Evolutionary conservation across 495 filamentous ascomycete species (phyloP), one percentile per base, ranked within the genome.

Genomic region (Penicillium chermesinum): DNA sequence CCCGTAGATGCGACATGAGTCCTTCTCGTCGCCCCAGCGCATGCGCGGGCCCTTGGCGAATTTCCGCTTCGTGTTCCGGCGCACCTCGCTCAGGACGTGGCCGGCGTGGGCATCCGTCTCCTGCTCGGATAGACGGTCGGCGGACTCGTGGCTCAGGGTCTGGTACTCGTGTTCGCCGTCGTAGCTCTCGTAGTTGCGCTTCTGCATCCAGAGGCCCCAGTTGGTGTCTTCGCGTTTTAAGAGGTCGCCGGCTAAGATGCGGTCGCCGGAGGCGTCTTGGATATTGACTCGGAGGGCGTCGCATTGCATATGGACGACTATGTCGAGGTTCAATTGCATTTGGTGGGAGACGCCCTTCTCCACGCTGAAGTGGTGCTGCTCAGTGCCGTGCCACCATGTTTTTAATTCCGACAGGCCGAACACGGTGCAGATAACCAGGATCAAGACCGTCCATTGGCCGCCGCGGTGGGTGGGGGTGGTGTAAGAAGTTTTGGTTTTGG

Each of bases 401-500:
- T 72, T 61, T 19, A 93, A 72, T 66, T 99, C 93, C 32, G 81
- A 76, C 63, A 84, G 77, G 59, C 85, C 75, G 49, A 99, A 86
- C 33, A 87, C 46, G 33, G 78, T 65, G 55, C 85, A 89, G 15
- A 91, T 66, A 18, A 84, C 32, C 44, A 88, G 67, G 65, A 99
- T 86, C 35, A 85, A 69, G 40, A 96, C 74, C n/a, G 94, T 96
- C 80, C 89, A 93, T 74, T 91, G 87, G 46, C 93, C 90, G 59
- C 94, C 94, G 58, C 82, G 84, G 32, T 83, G 79, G 39, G 88
- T 87, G 44, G 81, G 81, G 21, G 86, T 83, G 32, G 88, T 82
- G 69, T 96, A 99, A 57, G 87, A 86, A n/a, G 88, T 74, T 78
- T 95, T 95, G 47, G 88, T 87, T 81, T 99, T 99, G 38, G 93